Evolutionary conservation across 2,329 filamentous ascomycete species (phyloP).

Genomic region (Colletotrichum sp.): DNA sequence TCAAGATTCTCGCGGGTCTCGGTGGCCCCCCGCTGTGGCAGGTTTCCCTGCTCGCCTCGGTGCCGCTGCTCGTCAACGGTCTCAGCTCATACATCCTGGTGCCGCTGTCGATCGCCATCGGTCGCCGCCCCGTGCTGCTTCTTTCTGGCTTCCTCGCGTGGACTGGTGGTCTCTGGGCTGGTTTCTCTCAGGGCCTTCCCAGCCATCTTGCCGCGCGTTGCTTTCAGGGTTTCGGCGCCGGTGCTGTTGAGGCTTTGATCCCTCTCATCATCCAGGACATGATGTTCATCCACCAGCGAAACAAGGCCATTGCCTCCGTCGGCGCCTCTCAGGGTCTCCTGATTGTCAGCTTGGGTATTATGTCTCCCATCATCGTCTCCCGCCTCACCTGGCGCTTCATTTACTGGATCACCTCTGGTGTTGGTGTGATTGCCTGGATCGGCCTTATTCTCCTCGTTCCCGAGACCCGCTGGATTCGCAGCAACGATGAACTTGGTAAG

Average conservation of each 20-base stretch:
- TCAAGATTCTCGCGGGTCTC: slow-evolving; percentile 32
- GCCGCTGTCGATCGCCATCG: slow-evolving; percentile 39
- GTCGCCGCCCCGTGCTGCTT: slow-evolving; percentile 39
- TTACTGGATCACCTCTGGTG: slow-evolving; percentile 36
- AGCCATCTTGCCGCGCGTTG: slow-evolving; percentile 36
- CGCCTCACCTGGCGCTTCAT: slow-evolving; percentile 37
- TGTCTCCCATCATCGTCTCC: slow-evolving; percentile 32
- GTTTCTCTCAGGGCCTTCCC: slow-evolving; percentile 31
- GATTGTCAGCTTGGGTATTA: slow-evolving; percentile 32
- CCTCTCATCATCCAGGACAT: slow-evolving; percentile 43
- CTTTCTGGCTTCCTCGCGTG: slow-evolving; percentile 35
- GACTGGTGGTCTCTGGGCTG: slow-evolving; percentile 40
- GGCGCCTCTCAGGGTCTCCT: slow-evolving; percentile 32
- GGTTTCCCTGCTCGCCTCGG: slow-evolving; percentile 34
- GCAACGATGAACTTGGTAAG: slow-evolving; percentile 32
- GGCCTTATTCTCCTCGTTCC: slow-evolving; percentile 37
- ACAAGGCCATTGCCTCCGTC: slow-evolving; percentile 35
- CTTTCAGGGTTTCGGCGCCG: slow-evolving; percentile 39
- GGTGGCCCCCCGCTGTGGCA: slow-evolving; percentile 31
- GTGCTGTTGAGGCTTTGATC: slow-evolving; percentile 38
- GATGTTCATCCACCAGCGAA: slow-evolving; percentile 42
- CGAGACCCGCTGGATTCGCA: slow-evolving; percentile 38
- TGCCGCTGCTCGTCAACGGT: slow-evolving; percentile 39
- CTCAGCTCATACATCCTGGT: slow-evolving; percentile 40
- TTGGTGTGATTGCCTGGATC: slow-evolving; percentile 36